Conservation (phyloP, 2,329 filamentous ascomycete genomes). For the Didymosphaeria variabile region DNA sequence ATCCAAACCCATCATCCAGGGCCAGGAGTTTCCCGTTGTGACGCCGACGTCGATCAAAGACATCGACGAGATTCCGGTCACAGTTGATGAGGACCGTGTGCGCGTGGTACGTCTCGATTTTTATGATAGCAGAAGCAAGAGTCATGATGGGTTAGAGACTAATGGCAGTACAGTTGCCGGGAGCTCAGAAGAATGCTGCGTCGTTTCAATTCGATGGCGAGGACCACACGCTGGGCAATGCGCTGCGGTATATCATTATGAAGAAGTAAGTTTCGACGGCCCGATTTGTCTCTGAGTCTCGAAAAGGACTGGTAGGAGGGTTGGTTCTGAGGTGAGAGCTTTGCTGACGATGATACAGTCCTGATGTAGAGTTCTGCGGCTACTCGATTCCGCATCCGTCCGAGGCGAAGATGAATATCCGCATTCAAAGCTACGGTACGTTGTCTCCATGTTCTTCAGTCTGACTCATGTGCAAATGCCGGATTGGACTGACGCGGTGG, state of each 20-base stretch:
- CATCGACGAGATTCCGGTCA: slow-evolving; percentile 39
- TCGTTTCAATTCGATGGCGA: slow-evolving; percentile 95
- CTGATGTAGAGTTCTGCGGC: slow-evolving; percentile 96
- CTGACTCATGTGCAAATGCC: too few species aligned
- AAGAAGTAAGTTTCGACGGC: slow-evolving; percentile 77
- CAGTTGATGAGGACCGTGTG: slow-evolving; percentile 54
- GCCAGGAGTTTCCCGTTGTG: slow-evolving; percentile 27
- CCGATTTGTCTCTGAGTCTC: not conserved
- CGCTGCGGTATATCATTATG: slow-evolving; percentile 94
- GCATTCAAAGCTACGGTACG: slow-evolving; percentile 94
- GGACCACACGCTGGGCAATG: slow-evolving; percentile 95
- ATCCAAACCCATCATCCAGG: slow-evolving; percentile 26
- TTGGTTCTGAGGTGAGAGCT: too few species aligned
- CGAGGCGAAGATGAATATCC: slow-evolving; percentile 94
- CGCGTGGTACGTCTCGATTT: slow-evolving; percentile 51
- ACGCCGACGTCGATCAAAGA: slow-evolving; percentile 36
- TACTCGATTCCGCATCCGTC: slow-evolving; percentile 98
- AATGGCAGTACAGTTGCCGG: slow-evolving; percentile 71
- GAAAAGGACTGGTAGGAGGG: not conserved
- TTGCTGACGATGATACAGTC: slow-evolving; percentile 62
- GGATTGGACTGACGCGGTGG: slow-evolving; percentile 17
- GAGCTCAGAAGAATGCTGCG: slow-evolving; percentile 83
- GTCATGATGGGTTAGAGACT: not conserved
- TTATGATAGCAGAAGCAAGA: not conserved
- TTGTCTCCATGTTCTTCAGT: not conserved